Conservation (phyloP, 306 rosid genomes). For the cucumber (Cucumis sativus) region DNA sequence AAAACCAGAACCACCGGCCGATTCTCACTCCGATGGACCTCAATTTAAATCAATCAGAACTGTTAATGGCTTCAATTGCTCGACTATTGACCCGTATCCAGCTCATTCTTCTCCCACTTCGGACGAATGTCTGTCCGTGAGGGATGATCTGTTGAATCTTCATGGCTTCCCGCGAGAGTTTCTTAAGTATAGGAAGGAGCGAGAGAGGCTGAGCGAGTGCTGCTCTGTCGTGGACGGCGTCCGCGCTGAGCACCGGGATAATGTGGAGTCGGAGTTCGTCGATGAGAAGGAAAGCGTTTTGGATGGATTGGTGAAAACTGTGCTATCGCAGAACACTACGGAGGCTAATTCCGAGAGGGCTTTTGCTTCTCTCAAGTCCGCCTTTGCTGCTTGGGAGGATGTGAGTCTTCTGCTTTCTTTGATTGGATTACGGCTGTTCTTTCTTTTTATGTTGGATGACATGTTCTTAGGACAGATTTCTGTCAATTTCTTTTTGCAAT, state of each 20-base stretch:
- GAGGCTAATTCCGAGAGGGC: slow-evolving; percentile 56
- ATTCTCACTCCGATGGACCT: not conserved
- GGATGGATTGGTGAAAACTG: slow-evolving; percentile 71
- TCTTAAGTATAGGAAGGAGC: slow-evolving; percentile 46
- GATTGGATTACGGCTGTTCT: not conserved
- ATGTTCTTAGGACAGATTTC: not conserved
- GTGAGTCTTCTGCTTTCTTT: slow-evolving; percentile 13
- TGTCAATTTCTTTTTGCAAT: not conserved
- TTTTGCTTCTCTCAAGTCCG: slow-evolving; percentile 60
- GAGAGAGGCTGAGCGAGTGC: not conserved
- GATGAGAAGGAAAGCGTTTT: slow-evolving; percentile 42
- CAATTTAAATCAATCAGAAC: slow-evolving; percentile 15
- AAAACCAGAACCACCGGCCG: not conserved
- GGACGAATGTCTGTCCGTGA: slow-evolving; percentile 43
- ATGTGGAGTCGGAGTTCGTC: slow-evolving; percentile 10
- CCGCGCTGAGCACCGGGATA: not conserved
- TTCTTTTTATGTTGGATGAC: not conserved
- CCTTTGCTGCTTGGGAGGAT: slow-evolving; percentile 53
- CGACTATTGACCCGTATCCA: slow-evolving; percentile 37
- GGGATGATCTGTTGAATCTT: slow-evolving; percentile 53
- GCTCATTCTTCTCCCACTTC: slow-evolving; percentile 40
- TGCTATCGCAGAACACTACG: slow-evolving; percentile 84
- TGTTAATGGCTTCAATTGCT: not conserved
- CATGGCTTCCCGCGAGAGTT: slow-evolving; percentile 73
- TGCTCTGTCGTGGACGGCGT: not conserved